Evolutionary conservation across 2,329 filamentous ascomycete genomes (phyloP).

Genomic region (Huntiella savannae): DNA sequence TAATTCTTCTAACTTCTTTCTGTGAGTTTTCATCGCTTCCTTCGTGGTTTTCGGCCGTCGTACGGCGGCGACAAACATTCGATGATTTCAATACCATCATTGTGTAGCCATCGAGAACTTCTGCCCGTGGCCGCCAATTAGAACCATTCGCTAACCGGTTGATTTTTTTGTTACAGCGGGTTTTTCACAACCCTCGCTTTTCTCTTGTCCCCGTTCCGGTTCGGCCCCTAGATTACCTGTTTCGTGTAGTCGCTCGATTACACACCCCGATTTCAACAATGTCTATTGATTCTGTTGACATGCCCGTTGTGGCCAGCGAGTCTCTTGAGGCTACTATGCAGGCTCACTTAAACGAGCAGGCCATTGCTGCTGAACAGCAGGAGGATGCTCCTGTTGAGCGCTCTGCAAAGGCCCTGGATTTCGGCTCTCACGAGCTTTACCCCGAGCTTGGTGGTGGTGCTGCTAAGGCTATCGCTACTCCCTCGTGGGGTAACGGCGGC

Average conservation of each 20-base stretch:
- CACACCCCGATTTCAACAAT: slow-evolving; percentile 28
- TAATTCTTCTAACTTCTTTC: slow-evolving; percentile 1
- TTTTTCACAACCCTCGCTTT: slow-evolving; percentile 5
- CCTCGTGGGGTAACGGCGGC: slow-evolving; percentile 8
- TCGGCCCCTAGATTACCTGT: slow-evolving; percentile 10
- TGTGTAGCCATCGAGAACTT: no score
- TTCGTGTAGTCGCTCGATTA: slow-evolving; percentile 10
- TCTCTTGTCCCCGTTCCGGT: slow-evolving; percentile 8
- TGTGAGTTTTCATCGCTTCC: background rate
- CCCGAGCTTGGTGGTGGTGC: slow-evolving; percentile 33
- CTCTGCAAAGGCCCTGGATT: slow-evolving; percentile 39
- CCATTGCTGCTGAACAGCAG: slow-evolving; percentile 19
- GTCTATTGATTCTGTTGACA: slow-evolving; percentile 49
- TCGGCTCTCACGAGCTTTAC: slow-evolving; percentile 78
- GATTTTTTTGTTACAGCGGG: slow-evolving; percentile 3
- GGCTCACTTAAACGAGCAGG: slow-evolving; percentile 37
- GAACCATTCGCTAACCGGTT: background rate
- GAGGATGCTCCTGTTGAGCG: background rate
- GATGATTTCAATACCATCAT: background rate
- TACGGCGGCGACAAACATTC: background rate
- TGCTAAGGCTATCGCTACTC: slow-evolving; percentile 6
- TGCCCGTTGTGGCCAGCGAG: slow-evolving; percentile 25
- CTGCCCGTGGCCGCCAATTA: no score
- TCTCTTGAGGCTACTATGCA: slow-evolving; percentile 37
- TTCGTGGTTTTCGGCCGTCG: background rate